Base-by-base conservation (phyloP, 768 basidiomycete species). In the Lactarius sanguifluus region DNA sequence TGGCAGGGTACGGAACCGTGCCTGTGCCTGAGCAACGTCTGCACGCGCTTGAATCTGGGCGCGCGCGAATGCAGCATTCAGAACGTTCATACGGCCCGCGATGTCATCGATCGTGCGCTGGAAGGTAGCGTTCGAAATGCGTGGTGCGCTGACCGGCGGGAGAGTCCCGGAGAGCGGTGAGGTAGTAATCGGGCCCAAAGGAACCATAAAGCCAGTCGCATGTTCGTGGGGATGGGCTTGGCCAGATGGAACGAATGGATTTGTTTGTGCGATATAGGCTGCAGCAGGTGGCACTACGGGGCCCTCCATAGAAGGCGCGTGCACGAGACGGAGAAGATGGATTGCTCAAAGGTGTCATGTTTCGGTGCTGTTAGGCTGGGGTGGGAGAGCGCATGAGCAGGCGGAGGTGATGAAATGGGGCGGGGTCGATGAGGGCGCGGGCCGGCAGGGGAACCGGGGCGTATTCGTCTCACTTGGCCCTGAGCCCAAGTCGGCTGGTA, bases 51-150 rank as follows among this genome's bases (percentile, higher is more conserved):
- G 68, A 36, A 69, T 64, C 54, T 69, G 70, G 16, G 70, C 69
- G 38, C 68, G 68, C 25, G 68, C 70, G 50, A 69, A 71, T 8
- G 68, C 66, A 5, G 69, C 67, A 7, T 73, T 70, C 41, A 81
- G 75, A 36, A 79, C 70, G 70, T 83, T 83, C 60, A 82, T 78
- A 64, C 80, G 80, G 30, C 80, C 79, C 18, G 83, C 78, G 47
- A 82, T 79, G 25, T 81, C 80, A 47, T 81, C 80, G 63, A 82
- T 78, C 10, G 79, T 76, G 52, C 71, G 71, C 72, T 81, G 84
- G 36, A 80, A 70, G 41, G 79, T 78, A 32, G 75, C 75, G 52
- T 82, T 79, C 1, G 72, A 73, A 13, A 77, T 76, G 55, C 76
- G 77, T 1, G 83, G 83, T 1, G 82, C 79, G 8, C 76, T 76